Evolutionary conservation across 1,284 basidiomycete genomes (phyloP).

Genomic region (Cryptococcus sp.): DNA sequence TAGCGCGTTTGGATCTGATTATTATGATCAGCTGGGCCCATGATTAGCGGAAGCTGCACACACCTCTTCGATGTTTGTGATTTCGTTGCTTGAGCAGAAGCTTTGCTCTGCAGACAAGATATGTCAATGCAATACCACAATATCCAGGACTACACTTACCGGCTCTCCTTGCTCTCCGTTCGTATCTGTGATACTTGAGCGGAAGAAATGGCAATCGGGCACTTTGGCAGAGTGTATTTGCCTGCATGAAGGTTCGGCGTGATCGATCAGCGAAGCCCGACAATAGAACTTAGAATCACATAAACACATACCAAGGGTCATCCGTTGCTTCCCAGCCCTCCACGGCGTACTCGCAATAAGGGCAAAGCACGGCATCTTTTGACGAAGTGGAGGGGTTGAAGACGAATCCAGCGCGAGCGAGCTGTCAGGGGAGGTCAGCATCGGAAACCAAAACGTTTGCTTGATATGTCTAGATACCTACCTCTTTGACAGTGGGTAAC

Average conservation of each 20-base stretch:
- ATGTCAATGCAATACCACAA: background rate
- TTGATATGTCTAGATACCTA: constrained; percentile 41
- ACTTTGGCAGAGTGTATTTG: constrained; percentile 39
- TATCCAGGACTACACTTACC: constrained; percentile 1
- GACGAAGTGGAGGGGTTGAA: constrained; percentile 66
- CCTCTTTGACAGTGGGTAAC: constrained; percentile 68
- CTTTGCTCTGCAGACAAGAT: constrained; percentile 10
- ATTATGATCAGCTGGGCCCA: background rate
- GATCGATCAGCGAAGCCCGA: background rate
- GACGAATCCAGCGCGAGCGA: constrained; percentile 80
- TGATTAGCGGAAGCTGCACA: background rate
- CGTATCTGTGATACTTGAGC: constrained; percentile 20
- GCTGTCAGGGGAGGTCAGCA: constrained; percentile 54
- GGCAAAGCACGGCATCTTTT: constrained; percentile 69
- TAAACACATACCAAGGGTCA: constrained; percentile 62
- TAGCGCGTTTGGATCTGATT: constrained; percentile 18
- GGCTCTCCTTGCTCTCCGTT: constrained; percentile 6
- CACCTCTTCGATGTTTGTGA: constrained; percentile 13
- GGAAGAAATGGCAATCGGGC: constrained; percentile 49
- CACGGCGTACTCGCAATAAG: constrained; percentile 72
- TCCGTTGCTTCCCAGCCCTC: constrained; percentile 78
- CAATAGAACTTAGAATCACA: constrained; percentile 9
- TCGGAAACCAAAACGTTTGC: constrained; percentile 12
- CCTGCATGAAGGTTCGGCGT: constrained; percentile 18
- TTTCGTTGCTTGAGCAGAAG: constrained; percentile 8